Conservation (phyloP, 345 rosid genomes). For the Geranium brycei region DNA sequence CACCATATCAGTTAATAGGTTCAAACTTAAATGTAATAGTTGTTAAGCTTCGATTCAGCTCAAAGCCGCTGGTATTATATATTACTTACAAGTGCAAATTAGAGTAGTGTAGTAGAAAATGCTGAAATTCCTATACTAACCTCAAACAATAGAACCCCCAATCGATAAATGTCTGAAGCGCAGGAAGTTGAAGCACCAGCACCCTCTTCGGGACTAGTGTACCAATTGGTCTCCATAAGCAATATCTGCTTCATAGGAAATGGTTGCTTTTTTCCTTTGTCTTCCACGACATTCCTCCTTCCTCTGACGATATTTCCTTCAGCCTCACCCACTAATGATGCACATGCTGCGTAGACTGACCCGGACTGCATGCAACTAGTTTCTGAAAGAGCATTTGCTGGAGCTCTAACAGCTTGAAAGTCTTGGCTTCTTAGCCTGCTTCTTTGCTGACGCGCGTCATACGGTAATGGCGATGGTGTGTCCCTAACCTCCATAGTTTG, state of each 20-base stretch:
- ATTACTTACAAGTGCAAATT: neutral
- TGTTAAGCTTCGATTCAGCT: constrained; percentile 1
- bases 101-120: neutral
- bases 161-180: constrained; percentile 77
- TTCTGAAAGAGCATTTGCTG: constrained; percentile 39
- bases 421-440: constrained; percentile 30
- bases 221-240: constrained; percentile 79
- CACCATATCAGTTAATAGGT: constrained; percentile 16
- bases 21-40: constrained; percentile 14
- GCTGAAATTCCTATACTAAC: constrained; percentile 21
- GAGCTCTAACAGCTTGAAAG: constrained; percentile 16
- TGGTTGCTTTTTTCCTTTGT: constrained; percentile 47
- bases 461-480: constrained; percentile 28
- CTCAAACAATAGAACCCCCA: constrained; percentile 92
- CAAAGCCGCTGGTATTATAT: neutral
- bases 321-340: constrained; percentile 20
- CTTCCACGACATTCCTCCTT: constrained; percentile 24
- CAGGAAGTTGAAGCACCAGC: constrained; percentile 47
- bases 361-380: constrained; percentile 49
- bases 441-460: constrained; percentile 24
- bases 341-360: constrained; percentile 24
- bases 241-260: constrained; percentile 85
- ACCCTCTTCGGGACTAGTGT: constrained; percentile 77
- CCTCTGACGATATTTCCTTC: constrained; percentile 31
- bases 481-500: constrained; percentile 31